A percentile compares a stretch with the other conserved stretches of the same genome.
Conservation (phyloP, 2,329 filamentous ascomycete species). For the Parascedosporium putredinis region DNA sequence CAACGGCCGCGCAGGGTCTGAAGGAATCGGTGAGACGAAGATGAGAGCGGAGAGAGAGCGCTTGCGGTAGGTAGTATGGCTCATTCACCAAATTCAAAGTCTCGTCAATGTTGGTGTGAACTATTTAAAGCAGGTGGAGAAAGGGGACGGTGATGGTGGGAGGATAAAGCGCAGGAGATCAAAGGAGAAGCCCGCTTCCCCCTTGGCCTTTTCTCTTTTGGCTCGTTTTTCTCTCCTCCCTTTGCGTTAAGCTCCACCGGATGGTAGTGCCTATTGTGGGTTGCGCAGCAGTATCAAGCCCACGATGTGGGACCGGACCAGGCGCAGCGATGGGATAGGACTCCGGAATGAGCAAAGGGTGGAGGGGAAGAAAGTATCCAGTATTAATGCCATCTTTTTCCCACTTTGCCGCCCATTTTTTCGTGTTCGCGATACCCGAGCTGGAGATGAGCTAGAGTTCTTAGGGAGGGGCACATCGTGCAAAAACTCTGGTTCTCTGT, state of each 20-base stretch:
- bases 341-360: not conserved
- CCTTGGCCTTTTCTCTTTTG: too few species aligned
- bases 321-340: not conserved
- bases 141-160: not conserved
- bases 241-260: too few species aligned
- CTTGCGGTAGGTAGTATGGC: not conserved
- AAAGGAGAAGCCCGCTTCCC: too few species aligned
- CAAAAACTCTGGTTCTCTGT: not conserved
- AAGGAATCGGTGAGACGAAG: not conserved
- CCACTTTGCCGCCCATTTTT: not conserved
- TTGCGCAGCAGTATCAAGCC: too few species aligned
- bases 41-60: too few species aligned
- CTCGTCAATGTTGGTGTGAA: not conserved
- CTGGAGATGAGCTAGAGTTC: not conserved
- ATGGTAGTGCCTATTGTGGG: too few species aligned
- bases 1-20: not conserved
- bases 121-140: constrained; percentile 1
- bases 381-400: not conserved
- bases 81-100: not conserved
- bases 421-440: not conserved
- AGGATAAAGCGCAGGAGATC: not conserved
- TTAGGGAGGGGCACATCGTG: too few species aligned
- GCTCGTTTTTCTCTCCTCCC: too few species aligned
- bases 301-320: too few species aligned
- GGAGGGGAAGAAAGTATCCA: not conserved